These are phyloP conservation scores for Yarrowia hollandica DNA, from an alignment of 805 yeast genomes.

Conservation along the genomic window DNA sequence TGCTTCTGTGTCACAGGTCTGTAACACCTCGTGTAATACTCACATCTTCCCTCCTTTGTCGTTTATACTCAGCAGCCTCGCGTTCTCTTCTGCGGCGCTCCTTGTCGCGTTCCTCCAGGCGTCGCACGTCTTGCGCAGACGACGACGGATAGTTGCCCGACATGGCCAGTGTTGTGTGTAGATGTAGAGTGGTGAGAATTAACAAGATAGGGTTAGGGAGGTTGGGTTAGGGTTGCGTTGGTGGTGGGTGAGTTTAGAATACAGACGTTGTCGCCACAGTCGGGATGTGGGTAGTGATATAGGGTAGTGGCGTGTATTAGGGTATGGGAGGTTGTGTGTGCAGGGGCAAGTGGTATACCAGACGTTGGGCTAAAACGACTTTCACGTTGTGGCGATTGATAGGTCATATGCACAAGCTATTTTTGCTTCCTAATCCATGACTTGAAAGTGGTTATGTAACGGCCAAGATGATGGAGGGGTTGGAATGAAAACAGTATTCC, in stretches of 20 bases:
- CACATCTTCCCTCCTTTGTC: slow-evolving; percentile 32
- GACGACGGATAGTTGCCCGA: slow-evolving; percentile 29
- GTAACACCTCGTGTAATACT: no score
- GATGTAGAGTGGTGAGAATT: slow-evolving; percentile 20
- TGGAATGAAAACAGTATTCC: no score
- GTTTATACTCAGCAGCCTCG: slow-evolving; percentile 36
- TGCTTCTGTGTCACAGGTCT: no score
- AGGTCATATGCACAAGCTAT: slow-evolving; percentile 8
- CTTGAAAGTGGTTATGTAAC: no score
- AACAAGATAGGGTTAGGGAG: slow-evolving; percentile 21
- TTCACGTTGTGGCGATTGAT: background rate
- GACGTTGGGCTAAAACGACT: background rate
- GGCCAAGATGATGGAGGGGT: no score
- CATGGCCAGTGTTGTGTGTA: slow-evolving; percentile 27
- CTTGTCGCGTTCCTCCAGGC: slow-evolving; percentile 35
- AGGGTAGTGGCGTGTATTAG: no score
- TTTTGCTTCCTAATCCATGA: background rate
- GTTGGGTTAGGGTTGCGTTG: slow-evolving; percentile 19
- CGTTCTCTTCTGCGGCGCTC: slow-evolving; percentile 37
- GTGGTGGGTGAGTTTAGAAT: no score
- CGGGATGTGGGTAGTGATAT: no score
- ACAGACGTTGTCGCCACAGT: no score
- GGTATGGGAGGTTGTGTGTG: background rate
- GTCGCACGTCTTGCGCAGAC: slow-evolving; percentile 27
- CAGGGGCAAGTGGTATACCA: background rate